A percentile compares a stretch with the other conserved stretches of the same genome.
Conservation (phyloP, 2,329 filamentous ascomycete species). For the Cordyceps militaris region DNA sequence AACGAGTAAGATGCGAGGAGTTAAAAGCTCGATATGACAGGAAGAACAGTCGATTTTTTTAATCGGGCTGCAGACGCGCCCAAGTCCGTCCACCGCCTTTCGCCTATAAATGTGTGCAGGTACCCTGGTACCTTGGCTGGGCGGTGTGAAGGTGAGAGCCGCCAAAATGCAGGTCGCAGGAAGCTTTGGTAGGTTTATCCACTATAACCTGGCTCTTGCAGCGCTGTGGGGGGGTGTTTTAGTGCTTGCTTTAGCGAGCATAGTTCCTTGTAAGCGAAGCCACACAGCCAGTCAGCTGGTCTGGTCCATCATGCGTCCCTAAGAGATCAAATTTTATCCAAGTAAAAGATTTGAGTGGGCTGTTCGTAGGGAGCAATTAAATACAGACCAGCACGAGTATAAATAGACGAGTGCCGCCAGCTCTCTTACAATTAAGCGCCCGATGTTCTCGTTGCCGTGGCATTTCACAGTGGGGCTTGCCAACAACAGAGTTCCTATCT, state of each 20-base stretch:
- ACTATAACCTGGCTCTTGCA: background rate
- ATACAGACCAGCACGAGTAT: too few relatives aligned
- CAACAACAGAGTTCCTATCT: background rate
- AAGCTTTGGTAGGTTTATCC: background rate
- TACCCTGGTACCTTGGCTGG: background rate
- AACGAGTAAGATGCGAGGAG: too few relatives aligned
- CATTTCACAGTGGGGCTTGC: background rate
- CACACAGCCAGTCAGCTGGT: background rate
- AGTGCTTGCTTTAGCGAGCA: constrained; percentile 5
- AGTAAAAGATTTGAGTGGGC: too few relatives aligned
- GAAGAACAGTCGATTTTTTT: too few relatives aligned
- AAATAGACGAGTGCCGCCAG: too few relatives aligned
- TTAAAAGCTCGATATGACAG: too few relatives aligned
- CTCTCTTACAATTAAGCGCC: too few relatives aligned
- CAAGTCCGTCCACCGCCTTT: background rate
- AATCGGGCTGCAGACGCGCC: background rate
- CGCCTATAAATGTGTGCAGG: background rate
- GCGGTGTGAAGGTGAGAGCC: background rate
- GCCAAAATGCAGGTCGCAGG: background rate
- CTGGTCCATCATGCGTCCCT: background rate
- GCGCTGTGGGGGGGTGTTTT: background rate
- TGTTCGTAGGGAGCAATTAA: too few relatives aligned
- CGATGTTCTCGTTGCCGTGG: constrained; percentile 6
- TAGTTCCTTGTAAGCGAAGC: background rate
- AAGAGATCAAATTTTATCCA: background rate